Base-by-base conservation (phyloP, 139 green algal genomes). In the Ulvella scutata region DNA sequence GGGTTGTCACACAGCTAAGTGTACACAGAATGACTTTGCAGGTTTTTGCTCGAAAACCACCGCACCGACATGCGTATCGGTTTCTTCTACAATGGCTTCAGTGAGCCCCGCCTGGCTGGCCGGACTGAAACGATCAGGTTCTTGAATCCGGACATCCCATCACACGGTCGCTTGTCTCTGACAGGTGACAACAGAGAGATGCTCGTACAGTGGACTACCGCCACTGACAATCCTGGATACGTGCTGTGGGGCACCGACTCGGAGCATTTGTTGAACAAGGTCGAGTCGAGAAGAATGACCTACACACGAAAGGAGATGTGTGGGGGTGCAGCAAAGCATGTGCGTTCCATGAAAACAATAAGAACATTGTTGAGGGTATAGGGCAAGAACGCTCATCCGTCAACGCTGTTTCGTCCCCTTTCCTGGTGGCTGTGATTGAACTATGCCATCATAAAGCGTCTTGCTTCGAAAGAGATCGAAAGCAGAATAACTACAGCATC, bases 41-140 rank as follows among this genome's bases (percentile, higher is more conserved):
- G 85, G 34, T 87, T 91, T 62, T 80, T 79, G 13, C 73, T 91
- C n/a, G 77, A 91, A 76, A 91, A 86, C 80, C 80, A 90, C 72
- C 76, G 85, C 0, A 39, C 60, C 4, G 76, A 79, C 38, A 43
- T 89, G 39, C 78, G 78, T 9, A 82, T 89, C 34, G 80, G 72
- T 7, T 79, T 91, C 26, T 61, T 89, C 40, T 72, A 82, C 13
- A 75, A 77, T 31, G 86, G 82, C 34, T 62, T 83, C 28, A 74
- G 80, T 17, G 10, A 59, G 10, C 77, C 83, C 0, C 37, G 74
- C 2, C 73, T 84, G 40, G 78, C 74, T 2, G 83, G 83, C 0
- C 10, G 43, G 4, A 81, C 72, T n/a, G 26, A 43, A 28, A 17
- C 72, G 0, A 81, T 89, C 4, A 39, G n/a, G 3, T 51, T 85